Evolutionary conservation across 441 rosid species (phyloP).

Genomic region (Eutrema salsugineum): DNA sequence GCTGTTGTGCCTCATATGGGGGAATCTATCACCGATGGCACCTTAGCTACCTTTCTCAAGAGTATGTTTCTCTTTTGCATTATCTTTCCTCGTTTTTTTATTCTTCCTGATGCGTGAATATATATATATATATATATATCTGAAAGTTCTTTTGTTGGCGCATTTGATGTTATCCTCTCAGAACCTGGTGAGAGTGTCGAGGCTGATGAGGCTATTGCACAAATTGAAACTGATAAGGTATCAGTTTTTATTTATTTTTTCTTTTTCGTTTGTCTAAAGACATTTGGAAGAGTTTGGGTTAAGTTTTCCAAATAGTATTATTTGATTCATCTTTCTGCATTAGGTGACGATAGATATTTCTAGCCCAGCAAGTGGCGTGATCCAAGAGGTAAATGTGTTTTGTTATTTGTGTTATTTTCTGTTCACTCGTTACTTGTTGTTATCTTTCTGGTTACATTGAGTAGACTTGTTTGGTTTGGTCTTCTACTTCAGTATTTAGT

Average conservation of each 20-base stretch:
- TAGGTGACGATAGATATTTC: conserved; percentile 91
- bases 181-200: conserved; percentile 90
- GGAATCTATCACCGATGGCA: conserved; percentile 95
- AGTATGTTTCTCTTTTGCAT: conserved; percentile 41
- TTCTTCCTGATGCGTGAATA: neutral
- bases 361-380: conserved; percentile 84
- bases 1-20: conserved; percentile 94
- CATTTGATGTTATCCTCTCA: conserved; percentile 31
- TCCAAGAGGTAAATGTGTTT: conserved; percentile 55
- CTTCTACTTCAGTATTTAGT: conserved; percentile 36
- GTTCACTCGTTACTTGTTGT: neutral
- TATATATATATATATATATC: no score
- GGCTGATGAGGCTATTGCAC: conserved; percentile 89
- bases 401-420: neutral
- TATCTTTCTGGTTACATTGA: neutral
- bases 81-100: neutral
- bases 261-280: neutral
- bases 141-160: neutral
- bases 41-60: conserved; percentile 75
- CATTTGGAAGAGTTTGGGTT: no score
- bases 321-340: conserved; percentile 18
- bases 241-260: neutral
- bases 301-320: neutral
- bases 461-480: conserved; percentile 23
- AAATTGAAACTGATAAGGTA: conserved; percentile 95